phyloP scores from a whole-genome alignment of 2,329 filamentous ascomycete species.

The Fusarium decemcellulare region DNA sequence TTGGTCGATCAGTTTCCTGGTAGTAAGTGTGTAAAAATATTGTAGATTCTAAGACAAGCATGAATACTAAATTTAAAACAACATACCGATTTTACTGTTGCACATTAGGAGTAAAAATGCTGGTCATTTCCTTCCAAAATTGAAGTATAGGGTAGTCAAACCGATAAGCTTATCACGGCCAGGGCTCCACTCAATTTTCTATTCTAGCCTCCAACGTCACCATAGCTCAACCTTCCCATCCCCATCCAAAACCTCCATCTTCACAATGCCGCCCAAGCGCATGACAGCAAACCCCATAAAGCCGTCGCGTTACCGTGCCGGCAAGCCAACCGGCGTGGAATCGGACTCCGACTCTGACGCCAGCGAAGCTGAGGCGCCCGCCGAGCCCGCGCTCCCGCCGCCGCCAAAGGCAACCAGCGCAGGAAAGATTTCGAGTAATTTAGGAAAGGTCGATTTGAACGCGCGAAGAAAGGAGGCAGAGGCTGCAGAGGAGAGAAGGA shows the following conservation, averaged over 20 bases:
- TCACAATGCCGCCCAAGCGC: constrained; percentile 77
- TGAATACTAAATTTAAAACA: no score
- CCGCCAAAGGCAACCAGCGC: constrained; percentile 71
- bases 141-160: constrained; percentile 30
- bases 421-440: constrained; percentile 68
- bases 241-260: constrained; percentile 3
- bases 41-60: no score
- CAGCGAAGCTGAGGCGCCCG: constrained; percentile 59
- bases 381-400: constrained; percentile 59
- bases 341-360: constrained; percentile 69
- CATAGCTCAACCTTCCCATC: constrained; percentile 18
- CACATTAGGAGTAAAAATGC: background rate
- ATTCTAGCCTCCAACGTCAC: constrained; percentile 39
- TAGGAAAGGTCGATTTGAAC: constrained; percentile 67
- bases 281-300: constrained; percentile 94
- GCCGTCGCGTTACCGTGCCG: constrained; percentile 86
- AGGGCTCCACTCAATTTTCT: constrained; percentile 37
- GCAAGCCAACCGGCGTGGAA: constrained; percentile 76
- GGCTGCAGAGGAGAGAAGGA: constrained; percentile 61
- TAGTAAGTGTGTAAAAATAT: no score
- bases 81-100: no score
- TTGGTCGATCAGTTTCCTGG: no score
- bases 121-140: background rate
- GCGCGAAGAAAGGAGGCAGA: constrained; percentile 62
- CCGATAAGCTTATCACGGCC: constrained; percentile 35